Percentiles rank a stretch among this genome's conserved stretches.
Conservation (phyloP, 495 filamentous ascomycete species). For the Penicillium desertorum region DNA sequence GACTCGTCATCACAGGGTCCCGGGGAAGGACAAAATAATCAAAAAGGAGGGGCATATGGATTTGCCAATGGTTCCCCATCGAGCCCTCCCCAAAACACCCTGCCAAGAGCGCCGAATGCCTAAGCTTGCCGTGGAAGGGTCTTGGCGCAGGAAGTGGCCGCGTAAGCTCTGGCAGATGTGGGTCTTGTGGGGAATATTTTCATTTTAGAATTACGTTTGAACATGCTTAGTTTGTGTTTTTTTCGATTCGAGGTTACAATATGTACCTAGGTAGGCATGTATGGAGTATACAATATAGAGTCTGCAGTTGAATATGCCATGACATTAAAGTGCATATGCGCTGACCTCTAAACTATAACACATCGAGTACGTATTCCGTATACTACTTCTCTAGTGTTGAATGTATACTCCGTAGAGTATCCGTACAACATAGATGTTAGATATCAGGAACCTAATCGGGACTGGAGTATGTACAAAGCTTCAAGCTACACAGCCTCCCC, state of each 20-base stretch:
- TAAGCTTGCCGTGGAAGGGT: conserved; percentile 27
- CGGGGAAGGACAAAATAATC: conserved; percentile 1
- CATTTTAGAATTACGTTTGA: too few relatives aligned
- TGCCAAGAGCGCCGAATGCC: conserved; percentile 34
- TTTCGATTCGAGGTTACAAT: too few relatives aligned
- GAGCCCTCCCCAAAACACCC: not conserved
- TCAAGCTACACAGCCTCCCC: conserved; percentile 33
- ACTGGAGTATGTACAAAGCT: conserved; percentile 15
- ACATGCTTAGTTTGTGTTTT: too few relatives aligned
- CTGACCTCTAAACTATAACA: not conserved
- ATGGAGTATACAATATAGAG: too few relatives aligned
- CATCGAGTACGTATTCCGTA: not conserved
- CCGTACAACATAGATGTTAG: not conserved
- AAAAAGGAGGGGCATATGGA: conserved; percentile 1
- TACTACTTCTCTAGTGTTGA: not conserved
- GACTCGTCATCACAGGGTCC: conserved; percentile 11
- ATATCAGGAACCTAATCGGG: conserved; percentile 1
- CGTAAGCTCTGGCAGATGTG: conserved; percentile 32
- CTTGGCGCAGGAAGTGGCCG: conserved; percentile 33
- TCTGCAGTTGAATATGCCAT: not conserved
- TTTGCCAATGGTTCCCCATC: not conserved
- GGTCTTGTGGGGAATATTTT: conserved; percentile 1
- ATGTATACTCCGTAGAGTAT: not conserved
- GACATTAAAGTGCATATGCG: too few relatives aligned
- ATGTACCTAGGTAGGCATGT: too few relatives aligned